A percentile compares a stretch with the other conserved stretches of the same genome.
These are phyloP conservation scores for Amphibolis antarctica DNA, from an alignment of 106 monocot species.

Conservation along the genomic window DNA sequence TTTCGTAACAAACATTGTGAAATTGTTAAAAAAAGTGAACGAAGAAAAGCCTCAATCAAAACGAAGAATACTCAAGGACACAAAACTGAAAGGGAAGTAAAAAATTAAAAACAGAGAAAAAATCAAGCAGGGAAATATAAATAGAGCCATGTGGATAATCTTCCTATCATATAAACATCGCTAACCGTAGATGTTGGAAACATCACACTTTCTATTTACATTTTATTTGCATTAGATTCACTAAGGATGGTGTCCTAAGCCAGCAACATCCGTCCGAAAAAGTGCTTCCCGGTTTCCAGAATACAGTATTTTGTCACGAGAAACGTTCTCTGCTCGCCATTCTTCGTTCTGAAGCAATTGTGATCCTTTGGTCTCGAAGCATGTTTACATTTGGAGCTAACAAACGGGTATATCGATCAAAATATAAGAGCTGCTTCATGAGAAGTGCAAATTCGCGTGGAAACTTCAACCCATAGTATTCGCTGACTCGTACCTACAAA, in stretches of 20 bases:
- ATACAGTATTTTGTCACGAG: background rate
- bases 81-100: background rate
- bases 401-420: slow-evolving; percentile 81
- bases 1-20: no score
- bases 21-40: no score
- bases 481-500: slow-evolving; percentile 75
- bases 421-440: slow-evolving; percentile 87
- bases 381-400: slow-evolving; percentile 85
- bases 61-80: no score
- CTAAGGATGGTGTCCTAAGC: no score
- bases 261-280: no score
- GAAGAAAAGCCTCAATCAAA: no score
- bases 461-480: slow-evolving; percentile 81
- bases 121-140: no score
- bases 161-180: background rate
- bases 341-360: slow-evolving; percentile 39
- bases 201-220: background rate
- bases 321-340: slow-evolving; percentile 14
- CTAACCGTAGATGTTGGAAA: no score
- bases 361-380: slow-evolving; percentile 80
- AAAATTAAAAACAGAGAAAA: no score
- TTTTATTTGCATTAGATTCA: background rate
- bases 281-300: slow-evolving; percentile 1
- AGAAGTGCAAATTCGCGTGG: slow-evolving; percentile 91
- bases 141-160: no score